Conservation (phyloP, 2,329 filamentous ascomycete genomes). For the Aspergillus pseudoterreus region DNA sequence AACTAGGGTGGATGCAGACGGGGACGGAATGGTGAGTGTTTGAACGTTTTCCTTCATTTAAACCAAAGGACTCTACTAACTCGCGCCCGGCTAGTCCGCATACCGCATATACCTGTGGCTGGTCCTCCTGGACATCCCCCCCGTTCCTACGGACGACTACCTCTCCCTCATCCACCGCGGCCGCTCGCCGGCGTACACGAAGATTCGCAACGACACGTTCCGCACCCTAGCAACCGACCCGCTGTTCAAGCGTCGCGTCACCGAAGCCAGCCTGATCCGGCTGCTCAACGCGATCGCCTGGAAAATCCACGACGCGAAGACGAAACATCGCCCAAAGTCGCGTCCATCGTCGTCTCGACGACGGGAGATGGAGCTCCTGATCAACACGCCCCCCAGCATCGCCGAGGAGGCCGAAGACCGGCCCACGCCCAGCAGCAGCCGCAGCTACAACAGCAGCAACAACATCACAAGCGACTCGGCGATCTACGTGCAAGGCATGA, state of each 20-base stretch:
- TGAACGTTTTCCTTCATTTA: not conserved
- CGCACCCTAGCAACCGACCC: conserved; percentile 94
- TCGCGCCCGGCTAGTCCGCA: conserved; percentile 62
- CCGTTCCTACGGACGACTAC: conserved; percentile 82
- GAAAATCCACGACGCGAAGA: conserved; percentile 77
- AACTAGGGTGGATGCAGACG: conserved; percentile 48
- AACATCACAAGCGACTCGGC: conserved; percentile 61
- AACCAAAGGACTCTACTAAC: conserved; percentile 4
- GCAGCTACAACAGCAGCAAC: conserved; percentile 7
- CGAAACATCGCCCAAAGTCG: conserved; percentile 50
- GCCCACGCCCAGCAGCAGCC: conserved; percentile 14
- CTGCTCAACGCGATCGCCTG: conserved; percentile 93
- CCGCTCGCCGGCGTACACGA: conserved; percentile 89
- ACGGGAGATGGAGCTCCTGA: conserved; percentile 44
- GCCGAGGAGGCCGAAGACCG: conserved; percentile 42
- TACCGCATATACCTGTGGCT: conserved; percentile 95
- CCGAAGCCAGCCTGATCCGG: conserved; percentile 89
- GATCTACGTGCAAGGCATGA: conserved; percentile 98
- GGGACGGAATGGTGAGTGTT: conserved; percentile 49
- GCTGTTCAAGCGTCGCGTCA: conserved; percentile 92
- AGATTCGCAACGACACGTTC: conserved; percentile 98
- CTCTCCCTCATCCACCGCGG: conserved; percentile 87
- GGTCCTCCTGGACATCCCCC: conserved; percentile 81
- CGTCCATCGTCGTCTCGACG: conserved; percentile 42
- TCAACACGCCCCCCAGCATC: conserved; percentile 36